Evolutionary conservation across 805 yeast genomes (phyloP).

Genomic region (Metschnikowia orientalis): DNA sequence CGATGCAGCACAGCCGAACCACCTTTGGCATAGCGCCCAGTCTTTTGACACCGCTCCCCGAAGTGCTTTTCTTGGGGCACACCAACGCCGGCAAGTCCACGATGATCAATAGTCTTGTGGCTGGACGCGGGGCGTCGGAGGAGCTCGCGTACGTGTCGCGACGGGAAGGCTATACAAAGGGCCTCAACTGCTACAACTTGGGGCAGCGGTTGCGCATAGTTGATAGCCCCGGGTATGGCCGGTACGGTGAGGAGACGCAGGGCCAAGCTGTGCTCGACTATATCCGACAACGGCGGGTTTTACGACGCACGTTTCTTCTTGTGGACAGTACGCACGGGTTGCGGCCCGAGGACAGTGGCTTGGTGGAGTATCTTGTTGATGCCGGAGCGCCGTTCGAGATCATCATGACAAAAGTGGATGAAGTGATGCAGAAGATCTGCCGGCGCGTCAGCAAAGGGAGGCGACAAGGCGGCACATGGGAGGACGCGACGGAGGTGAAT

Average conservation of each 20-base stretch:
- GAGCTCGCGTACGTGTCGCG: constrained; percentile 52
- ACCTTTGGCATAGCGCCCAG: constrained; percentile 34
- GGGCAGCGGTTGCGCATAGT: constrained; percentile 61
- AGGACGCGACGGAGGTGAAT: constrained; percentile 21
- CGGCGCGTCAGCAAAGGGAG: constrained; percentile 17
- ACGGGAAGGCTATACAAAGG: constrained; percentile 54
- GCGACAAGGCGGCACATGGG: no score
- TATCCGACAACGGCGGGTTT: constrained; percentile 47
- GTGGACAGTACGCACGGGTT: constrained; percentile 60
- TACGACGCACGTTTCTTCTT: constrained; percentile 58
- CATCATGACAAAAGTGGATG: constrained; percentile 74
- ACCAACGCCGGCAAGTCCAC: constrained; percentile 89
- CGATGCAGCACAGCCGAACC: constrained; percentile 17
- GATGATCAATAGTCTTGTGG: constrained; percentile 56
- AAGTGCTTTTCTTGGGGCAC: constrained; percentile 70
- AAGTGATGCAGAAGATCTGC: constrained; percentile 29
- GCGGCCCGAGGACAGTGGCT: constrained; percentile 48
- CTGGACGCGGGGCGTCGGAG: constrained; percentile 30
- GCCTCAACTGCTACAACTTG: constrained; percentile 68
- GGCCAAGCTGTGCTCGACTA: constrained; percentile 68
- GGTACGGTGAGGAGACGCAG: constrained; percentile 57
- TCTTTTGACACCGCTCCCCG: constrained; percentile 48
- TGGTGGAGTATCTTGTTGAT: constrained; percentile 47
- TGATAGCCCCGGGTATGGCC: constrained; percentile 92
- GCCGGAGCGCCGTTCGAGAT: constrained; percentile 68